Base-by-base conservation (phyloP, 306 rosid genomes). In the Luffa acutangula region DNA sequence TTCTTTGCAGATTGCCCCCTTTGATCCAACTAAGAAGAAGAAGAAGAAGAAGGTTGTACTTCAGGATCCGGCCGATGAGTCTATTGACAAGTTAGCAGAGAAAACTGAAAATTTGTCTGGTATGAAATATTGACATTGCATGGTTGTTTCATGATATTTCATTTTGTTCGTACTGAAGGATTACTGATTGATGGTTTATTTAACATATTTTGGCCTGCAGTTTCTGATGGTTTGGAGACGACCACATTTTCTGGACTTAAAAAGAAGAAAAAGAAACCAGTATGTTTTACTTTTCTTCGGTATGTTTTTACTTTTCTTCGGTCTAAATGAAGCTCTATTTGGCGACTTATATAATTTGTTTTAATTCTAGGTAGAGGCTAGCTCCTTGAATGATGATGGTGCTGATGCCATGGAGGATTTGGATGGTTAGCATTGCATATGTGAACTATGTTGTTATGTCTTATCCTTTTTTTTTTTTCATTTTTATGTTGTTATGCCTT, bases 21-120 rank as follows among this genome's bases (percentile, higher is more conserved):
- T 95, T 83, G 99, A 95, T 89, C 97, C 97, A 31, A 85, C 92
- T 63, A 95, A 95, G 80, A 95, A 95, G 89, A 95, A 95, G 96
- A 95, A 95, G 92, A 94, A 84, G 87, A 88, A 90, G 88, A 88
- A 90, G 85, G 89, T 87, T 49, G 81, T 83, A 5, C 85, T 90
- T 63, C 89, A 85, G 81, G 94, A 88, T 53, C 66, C 37, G 18
- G 83, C 84, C 13, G 97, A 95, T 78, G 99, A 95, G 33, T 62
- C 89, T 1, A 97, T 86, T 84, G 98, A 94, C 42, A 87, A 85
- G 37, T 84, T 92, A 90, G 85, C 92, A 6, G 97, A 91, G 88
- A 88, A 95, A 81, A 91, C 99, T 4, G 99, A 93, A 86, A 93
- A 39, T 80, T 81, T 95, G 46, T 43, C 96, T n/a, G 97, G 99